phyloP scores from a whole-genome alignment of 352 stramenopile species.

The Pythium diclinum region DNA sequence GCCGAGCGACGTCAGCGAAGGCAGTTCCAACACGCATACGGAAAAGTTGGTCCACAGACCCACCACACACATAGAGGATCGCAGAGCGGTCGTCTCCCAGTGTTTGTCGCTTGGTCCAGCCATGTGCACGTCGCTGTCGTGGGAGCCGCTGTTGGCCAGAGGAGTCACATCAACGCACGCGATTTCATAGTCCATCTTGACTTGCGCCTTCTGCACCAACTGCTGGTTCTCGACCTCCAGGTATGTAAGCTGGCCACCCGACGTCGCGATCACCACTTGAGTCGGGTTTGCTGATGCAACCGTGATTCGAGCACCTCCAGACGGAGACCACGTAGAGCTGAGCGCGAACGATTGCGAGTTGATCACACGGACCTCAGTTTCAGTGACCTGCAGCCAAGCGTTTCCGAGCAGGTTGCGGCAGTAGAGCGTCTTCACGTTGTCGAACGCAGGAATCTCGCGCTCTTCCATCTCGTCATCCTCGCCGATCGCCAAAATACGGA shows the following conservation, averaged over 20 bases:
- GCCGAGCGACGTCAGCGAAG: slow-evolving; percentile 62
- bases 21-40: slow-evolving; percentile 83
- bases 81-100: slow-evolving; percentile 54
- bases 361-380: slow-evolving; percentile 89
- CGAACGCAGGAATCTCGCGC: slow-evolving; percentile 84
- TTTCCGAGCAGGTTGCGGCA: slow-evolving; percentile 91
- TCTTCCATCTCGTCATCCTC: slow-evolving; percentile 92
- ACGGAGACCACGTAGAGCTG: slow-evolving; percentile 78
- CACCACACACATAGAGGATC: slow-evolving; percentile 71
- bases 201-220: slow-evolving; percentile 60
- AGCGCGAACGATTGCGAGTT: slow-evolving; percentile 58
- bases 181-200: slow-evolving; percentile 92
- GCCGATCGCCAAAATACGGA: slow-evolving; percentile 93
- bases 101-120: slow-evolving; percentile 33
- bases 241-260: slow-evolving; percentile 89
- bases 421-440: slow-evolving; percentile 89
- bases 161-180: slow-evolving; percentile 91
- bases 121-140: slow-evolving; percentile 66
- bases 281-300: slow-evolving; percentile 85
- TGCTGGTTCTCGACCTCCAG: slow-evolving; percentile 69
- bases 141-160: slow-evolving; percentile 25
- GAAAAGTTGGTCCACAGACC: slow-evolving; percentile 94
- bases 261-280: slow-evolving; percentile 91
- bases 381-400: slow-evolving; percentile 93
- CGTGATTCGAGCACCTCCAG: slow-evolving; percentile 63